Base-by-base conservation (phyloP, 768 basidiomycete species). In the Austroboletus festivus region DNA sequence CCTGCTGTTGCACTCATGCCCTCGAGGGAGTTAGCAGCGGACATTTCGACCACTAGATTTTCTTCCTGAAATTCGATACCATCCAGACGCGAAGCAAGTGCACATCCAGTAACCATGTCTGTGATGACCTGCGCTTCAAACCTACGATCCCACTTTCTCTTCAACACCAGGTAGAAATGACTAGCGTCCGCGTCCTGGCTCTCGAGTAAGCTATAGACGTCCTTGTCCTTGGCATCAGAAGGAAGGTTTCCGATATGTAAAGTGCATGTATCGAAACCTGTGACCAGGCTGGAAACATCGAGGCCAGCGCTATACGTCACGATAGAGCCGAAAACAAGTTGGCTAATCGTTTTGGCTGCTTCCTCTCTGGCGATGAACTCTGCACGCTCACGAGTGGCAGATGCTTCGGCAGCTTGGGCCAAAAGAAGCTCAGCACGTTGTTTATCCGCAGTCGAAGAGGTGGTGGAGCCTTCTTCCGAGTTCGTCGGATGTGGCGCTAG, bases 201-300 rank as follows among this genome's bases (percentile, higher is more conserved):
- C 4, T 59, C 57, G 47, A 82, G 73, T 9, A 82, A 62, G 0
- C 67, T 64, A 5, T 48, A 63, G 12, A 83, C 61, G 37, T 81
- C 77, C 3, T 61, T 52, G 4, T 58, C 58, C 37, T 61, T 71
- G 3, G 69, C 68, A 30, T 76, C 62, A 19, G 48, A 38, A 0
- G 80, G 77, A 23, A 83, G 65, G 47, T 74, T 74, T 43, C 64
- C 68, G 39, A 83, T 62, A 2, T 60, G 72, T 21, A 83, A 59
- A 10, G 69, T 69, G 54, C 75, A 78, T 6, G 75, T 72, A 35
- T 83, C 78, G 52, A 79, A 82, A 4, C 78, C 80, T 16, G 74
- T 68, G 22, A 78, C 59, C 24, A 80, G 51, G 26, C 67, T 58
- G 33, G 62, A 62, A 33, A 83, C 65, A n/a, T 72, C 64, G 30